Conservation (phyloP, 306 rosid species). For the Echinosophora koreensis region DNA sequence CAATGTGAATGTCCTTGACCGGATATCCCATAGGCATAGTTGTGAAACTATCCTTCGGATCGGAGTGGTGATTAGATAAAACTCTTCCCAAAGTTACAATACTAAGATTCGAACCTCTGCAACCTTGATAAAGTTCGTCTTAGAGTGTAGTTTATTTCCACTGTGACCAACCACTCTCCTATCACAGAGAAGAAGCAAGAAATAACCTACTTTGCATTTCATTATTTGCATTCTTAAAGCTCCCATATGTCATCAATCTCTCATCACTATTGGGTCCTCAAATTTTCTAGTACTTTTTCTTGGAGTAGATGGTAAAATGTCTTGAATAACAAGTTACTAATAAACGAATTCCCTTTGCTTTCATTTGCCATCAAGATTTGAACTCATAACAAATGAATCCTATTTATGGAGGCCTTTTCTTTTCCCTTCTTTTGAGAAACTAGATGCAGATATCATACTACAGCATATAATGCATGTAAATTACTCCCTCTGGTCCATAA, state of each 20-base stretch:
- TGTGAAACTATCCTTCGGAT: too few relatives aligned
- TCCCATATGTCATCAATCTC: not conserved
- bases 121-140: too few relatives aligned
- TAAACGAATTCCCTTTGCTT: not conserved
- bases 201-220: not conserved
- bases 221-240: constrained; percentile 2
- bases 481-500: too few relatives aligned
- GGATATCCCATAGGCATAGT: too few relatives aligned
- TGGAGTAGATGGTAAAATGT: not conserved
- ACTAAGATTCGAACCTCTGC: too few relatives aligned
- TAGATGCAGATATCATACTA: not conserved
- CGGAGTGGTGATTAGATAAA: too few relatives aligned
- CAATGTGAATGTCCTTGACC: not conserved
- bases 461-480: too few relatives aligned
- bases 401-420: not conserved
- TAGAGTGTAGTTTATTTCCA: too few relatives aligned
- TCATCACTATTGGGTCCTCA: not conserved
- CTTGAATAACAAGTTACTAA: not conserved
- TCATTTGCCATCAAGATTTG: not conserved
- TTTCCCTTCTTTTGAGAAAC: not conserved
- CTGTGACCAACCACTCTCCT: too few relatives aligned
- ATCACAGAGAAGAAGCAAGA: constrained; percentile 12
- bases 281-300: not conserved
- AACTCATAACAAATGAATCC: not conserved
- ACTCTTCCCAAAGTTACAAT: too few relatives aligned